Evolutionary conservation across 257 asterid species (phyloP), one percentile per base, ranked within the genome.

Genomic region (Henckelia pumila): DNA sequence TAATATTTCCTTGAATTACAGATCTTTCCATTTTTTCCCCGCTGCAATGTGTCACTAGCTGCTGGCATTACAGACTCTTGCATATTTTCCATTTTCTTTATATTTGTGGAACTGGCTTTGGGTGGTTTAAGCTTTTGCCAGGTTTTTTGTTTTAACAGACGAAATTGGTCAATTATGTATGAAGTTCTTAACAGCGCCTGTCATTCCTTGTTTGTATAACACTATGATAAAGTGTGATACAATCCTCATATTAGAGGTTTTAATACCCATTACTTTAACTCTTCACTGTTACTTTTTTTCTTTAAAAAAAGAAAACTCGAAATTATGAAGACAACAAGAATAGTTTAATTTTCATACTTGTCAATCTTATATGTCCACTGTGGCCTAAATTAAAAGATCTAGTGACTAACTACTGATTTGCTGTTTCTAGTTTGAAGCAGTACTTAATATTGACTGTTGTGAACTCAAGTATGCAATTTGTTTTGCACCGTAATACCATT

Each of bases 1-100:
- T 90, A 85, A 83, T 64, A 55, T 60, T 53, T 75, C 66, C 44
- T 69, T 68, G 57, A 57, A 56, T 62, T 61, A 30, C 53, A 66
- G 61, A 40, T 44, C n/a, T 22, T 35, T 49, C 11, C 30, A 22
- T 25, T 29, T 30, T 64, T 30, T 64, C 35, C 19, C 66, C 7
- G 4, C 11, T 20, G 49, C 56, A 60, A 6, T 35, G 28, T 47
- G n/a, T 61, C 56, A 32, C 50, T 53, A 50, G 44, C 2, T 21
- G 20, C 47, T n/a, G 58, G 58, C 61, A 28, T 37, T 13, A 19
- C 28, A 19, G n/a, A 28, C 16, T 50, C 47, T 32, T 63, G 40
- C 57, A 21, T 44, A 33, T 35, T 10, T 33, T 57, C 69, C 44
- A 52, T 63, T 25, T 35, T 47, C 70, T 30, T 55, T 30, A 6